Evolutionary conservation across 768 basidiomycete genomes (phyloP).

Genomic region (Clitopilus passeckerianus): DNA sequence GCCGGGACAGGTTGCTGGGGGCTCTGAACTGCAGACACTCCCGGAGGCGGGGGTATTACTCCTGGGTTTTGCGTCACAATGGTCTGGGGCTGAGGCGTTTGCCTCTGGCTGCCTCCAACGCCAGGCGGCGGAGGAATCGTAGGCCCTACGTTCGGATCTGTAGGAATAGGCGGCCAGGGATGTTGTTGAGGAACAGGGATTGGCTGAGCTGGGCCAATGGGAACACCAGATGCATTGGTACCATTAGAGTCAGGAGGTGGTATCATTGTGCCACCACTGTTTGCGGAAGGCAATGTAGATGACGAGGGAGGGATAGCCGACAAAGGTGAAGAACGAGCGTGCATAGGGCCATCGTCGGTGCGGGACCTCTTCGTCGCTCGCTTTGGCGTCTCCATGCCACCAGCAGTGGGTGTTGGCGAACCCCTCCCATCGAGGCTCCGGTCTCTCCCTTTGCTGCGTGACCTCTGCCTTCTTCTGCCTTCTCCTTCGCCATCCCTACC

Average conservation of each 20-base stretch:
- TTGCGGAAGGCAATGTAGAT: not conserved
- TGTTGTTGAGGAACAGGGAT: constrained; percentile 22
- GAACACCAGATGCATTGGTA: constrained; percentile 12
- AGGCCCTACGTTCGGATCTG: constrained; percentile 26
- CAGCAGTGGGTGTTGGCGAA: not conserved
- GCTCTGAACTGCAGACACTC: not conserved
- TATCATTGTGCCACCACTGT: not conserved
- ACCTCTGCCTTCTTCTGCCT: not conserved
- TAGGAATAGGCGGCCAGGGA: constrained; percentile 23
- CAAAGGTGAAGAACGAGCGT: not conserved
- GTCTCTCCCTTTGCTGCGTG: not conserved
- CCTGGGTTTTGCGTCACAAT: constrained; percentile 1
- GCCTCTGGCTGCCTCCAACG: constrained; percentile 5
- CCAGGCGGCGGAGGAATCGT: constrained; percentile 31
- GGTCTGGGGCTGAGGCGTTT: not conserved
- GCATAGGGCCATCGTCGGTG: constrained; percentile 22
- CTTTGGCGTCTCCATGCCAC: constrained; percentile 7
- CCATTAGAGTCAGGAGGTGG: not conserved
- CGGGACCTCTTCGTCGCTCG: constrained; percentile 32
- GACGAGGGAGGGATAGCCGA: not conserved
- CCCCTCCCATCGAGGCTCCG: not conserved
- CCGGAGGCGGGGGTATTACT: constrained; percentile 2
- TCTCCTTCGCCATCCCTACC: not conserved
- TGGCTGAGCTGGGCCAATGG: constrained; percentile 9
- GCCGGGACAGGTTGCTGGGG: constrained; percentile 5